Conservation (phyloP, 768 basidiomycete species). For the Leccinellum rugosiceps region DNA sequence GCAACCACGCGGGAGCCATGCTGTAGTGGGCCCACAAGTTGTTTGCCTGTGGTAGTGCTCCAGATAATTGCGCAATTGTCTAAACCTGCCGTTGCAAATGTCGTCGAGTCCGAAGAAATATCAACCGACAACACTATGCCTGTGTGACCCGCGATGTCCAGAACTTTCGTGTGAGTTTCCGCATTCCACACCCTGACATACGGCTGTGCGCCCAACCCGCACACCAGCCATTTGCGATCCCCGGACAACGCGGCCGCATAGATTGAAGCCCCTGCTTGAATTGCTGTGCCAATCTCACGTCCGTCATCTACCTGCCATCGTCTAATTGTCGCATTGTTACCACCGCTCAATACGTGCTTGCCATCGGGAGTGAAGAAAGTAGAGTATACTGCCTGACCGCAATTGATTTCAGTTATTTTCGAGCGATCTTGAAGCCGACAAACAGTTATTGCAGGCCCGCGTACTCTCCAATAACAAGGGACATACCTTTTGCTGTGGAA, state of each 20-base stretch:
- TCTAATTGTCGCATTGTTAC: too few species aligned
- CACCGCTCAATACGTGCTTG: too few species aligned
- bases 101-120: background rate
- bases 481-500: background rate
- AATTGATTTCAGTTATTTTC: background rate
- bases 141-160: background rate
- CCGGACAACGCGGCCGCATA: background rate
- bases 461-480: background rate
- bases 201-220: background rate
- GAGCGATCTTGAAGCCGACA: background rate
- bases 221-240: background rate
- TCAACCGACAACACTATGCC: background rate
- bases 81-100: background rate
- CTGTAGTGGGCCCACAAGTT: background rate
- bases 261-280: background rate
- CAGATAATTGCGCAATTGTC: background rate
- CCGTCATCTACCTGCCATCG: background rate
- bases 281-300: background rate
- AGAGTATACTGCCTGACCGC: background rate
- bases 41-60: background rate
- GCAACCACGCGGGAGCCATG: background rate
- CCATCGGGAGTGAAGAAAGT: background rate
- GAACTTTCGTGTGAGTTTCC: background rate
- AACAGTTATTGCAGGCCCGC: background rate
- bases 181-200: background rate